Conservation (phyloP, 805 yeast genomes). For the Saccharomycopsis amapae region DNA sequence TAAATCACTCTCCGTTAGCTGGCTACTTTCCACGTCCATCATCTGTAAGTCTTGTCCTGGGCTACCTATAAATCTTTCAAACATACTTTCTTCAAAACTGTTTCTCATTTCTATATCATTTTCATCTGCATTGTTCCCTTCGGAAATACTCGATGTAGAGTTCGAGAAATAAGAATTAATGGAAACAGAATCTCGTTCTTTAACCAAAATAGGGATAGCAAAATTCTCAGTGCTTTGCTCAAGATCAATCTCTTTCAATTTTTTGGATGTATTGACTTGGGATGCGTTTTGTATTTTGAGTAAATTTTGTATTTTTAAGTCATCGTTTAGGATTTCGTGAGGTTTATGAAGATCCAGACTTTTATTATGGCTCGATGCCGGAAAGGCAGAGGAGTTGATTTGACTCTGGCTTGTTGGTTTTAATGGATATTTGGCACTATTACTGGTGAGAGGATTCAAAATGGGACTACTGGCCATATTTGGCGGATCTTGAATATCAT, state of each 20-base stretch:
- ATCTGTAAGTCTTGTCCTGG: neutral
- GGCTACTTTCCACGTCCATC: neutral
- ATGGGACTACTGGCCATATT: neutral
- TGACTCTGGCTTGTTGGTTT: constrained; percentile 1
- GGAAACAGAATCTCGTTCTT: neutral
- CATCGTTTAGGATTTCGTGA: neutral
- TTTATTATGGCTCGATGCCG: neutral
- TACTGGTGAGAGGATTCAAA: neutral
- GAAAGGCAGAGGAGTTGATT: neutral
- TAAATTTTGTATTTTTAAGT: neutral
- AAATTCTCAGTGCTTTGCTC: neutral
- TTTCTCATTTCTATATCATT: too few species aligned
- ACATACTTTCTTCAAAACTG: too few species aligned
- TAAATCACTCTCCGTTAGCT: too few species aligned
- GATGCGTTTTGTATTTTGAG: too few species aligned
- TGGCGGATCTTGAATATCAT: neutral
- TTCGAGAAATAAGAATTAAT: neutral
- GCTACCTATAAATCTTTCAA: too few species aligned
- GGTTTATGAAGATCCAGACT: neutral
- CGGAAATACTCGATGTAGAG: neutral
- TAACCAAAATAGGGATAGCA: neutral
- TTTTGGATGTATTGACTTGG: too few species aligned
- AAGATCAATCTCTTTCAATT: neutral
- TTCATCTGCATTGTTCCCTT: too few species aligned
- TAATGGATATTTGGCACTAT: constrained; percentile 3